phyloP scores from a whole-genome alignment of 1,284 basidiomycete species.

The Lignosus rhinocerotis region DNA sequence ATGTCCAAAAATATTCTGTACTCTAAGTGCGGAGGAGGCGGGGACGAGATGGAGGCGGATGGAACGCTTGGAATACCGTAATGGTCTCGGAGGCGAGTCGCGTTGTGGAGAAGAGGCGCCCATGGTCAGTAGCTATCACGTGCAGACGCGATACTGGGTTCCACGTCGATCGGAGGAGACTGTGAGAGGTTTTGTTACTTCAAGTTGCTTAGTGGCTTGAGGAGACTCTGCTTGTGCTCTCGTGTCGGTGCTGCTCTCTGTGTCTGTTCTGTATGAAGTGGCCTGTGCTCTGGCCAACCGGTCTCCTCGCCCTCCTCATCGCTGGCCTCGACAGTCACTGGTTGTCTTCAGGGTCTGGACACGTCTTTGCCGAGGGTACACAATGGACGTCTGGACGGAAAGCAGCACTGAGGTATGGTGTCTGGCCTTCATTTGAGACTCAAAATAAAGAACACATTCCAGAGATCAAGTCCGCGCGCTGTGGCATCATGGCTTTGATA shows the following conservation, averaged over 20 bases:
- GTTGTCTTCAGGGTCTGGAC: constrained; percentile 39
- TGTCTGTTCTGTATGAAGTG: constrained; percentile 57
- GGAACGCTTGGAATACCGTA: background rate
- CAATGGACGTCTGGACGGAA: constrained; percentile 64
- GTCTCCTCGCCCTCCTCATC: constrained; percentile 49
- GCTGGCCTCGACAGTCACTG: constrained; percentile 46
- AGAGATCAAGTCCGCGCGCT: constrained; percentile 73
- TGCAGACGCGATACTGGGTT: background rate
- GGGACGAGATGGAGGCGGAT: background rate
- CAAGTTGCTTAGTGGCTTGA: background rate
- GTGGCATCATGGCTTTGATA: constrained; percentile 83
- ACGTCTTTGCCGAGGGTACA: constrained; percentile 34
- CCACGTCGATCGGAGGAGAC: constrained; percentile 1
- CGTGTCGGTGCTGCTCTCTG: constrained; percentile 1
- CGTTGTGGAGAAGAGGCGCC: background rate
- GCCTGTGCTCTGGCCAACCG: constrained; percentile 60
- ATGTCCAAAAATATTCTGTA: background rate
- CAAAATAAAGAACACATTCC: background rate
- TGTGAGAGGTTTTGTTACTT: background rate
- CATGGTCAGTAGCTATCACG: background rate
- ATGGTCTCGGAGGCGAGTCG: background rate
- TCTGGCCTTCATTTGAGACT: background rate
- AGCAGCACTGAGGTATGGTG: constrained; percentile 56
- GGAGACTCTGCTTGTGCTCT: background rate
- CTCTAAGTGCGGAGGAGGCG: background rate